A percentile compares a stretch with the other conserved stretches of the same genome.
Conservation (phyloP, 306 rosid genomes). For the Quercus cerris region DNA sequence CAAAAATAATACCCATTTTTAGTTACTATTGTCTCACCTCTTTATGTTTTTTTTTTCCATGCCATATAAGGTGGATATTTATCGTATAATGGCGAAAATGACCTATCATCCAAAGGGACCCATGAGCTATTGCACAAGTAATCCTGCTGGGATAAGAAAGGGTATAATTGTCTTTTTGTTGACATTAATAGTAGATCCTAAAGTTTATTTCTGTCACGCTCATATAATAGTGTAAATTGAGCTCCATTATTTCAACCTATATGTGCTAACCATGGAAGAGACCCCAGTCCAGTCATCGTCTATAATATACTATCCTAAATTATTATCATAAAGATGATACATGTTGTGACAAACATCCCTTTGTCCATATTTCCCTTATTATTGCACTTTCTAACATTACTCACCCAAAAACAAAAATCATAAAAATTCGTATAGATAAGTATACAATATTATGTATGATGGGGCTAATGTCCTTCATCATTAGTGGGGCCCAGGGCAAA, state of each 20-base stretch:
- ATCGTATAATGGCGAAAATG: constrained; percentile 40
- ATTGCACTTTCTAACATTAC: constrained; percentile 30
- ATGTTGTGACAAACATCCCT: constrained; percentile 44
- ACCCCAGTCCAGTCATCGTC: constrained; percentile 43
- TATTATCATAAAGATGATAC: constrained; percentile 44
- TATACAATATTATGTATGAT: constrained; percentile 15
- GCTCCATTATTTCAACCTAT: constrained; percentile 27
- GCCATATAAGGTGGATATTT: constrained; percentile 22
- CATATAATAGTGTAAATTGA: not conserved
- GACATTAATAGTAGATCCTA: constrained; percentile 17
- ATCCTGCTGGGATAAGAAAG: constrained; percentile 19
- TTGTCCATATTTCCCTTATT: constrained; percentile 51
- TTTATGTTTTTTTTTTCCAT: not conserved
- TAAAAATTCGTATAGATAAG: constrained; percentile 19
- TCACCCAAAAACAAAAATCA: constrained; percentile 24
- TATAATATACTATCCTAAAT: constrained; percentile 28
- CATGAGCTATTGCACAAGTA: constrained; percentile 47
- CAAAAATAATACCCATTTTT: constrained; percentile 1
- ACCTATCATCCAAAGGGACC: constrained; percentile 31
- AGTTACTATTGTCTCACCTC: constrained; percentile 24
- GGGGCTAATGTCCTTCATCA: constrained; percentile 20
- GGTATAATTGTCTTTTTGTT: constrained; percentile 8
- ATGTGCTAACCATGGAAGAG: constrained; percentile 3
- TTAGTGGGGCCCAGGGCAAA: constrained; percentile 26
- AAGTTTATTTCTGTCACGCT: constrained; percentile 22